Evolutionary conservation across 306 rosid species (phyloP).

Genomic region (Macrotyloma uniflorum): DNA sequence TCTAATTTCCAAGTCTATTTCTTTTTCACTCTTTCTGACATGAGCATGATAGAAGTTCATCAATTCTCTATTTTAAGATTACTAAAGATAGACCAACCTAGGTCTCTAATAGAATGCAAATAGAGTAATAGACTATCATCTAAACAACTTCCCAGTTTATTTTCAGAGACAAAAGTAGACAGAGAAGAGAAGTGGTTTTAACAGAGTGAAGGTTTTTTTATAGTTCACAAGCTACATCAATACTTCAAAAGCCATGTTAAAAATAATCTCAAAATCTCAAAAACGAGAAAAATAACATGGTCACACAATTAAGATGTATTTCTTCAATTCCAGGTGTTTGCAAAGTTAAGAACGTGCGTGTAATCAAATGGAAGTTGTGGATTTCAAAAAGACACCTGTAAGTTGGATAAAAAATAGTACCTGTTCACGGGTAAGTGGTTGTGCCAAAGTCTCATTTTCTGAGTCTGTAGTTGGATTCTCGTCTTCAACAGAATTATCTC

Average conservation of each 20-base stretch:
- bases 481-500: constrained; percentile 34
- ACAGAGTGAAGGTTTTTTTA: neutral
- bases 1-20: neutral
- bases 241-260: neutral
- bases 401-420: constrained; percentile 30
- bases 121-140: neutral
- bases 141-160: constrained; percentile 1
- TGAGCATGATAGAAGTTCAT: neutral
- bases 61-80: constrained; percentile 15
- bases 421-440: constrained; percentile 47
- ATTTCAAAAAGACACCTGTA: constrained; percentile 9
- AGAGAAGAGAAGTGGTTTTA: constrained; percentile 1
- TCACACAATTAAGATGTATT: neutral
- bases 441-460: constrained; percentile 34
- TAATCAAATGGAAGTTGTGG: constrained; percentile 10
- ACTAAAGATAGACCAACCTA: neutral
- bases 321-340: constrained; percentile 5
- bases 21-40: neutral
- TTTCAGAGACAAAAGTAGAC: neutral
- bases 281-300: neutral
- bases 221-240: neutral
- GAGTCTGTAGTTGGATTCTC: constrained; percentile 38
- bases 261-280: constrained; percentile 6
- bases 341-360: neutral
- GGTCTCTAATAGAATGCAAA: neutral